Evolutionary conservation across 2,329 filamentous ascomycete species (phyloP), one percentile per base, ranked within the genome.

Genomic region (Colletotrichum higginsianum): DNA sequence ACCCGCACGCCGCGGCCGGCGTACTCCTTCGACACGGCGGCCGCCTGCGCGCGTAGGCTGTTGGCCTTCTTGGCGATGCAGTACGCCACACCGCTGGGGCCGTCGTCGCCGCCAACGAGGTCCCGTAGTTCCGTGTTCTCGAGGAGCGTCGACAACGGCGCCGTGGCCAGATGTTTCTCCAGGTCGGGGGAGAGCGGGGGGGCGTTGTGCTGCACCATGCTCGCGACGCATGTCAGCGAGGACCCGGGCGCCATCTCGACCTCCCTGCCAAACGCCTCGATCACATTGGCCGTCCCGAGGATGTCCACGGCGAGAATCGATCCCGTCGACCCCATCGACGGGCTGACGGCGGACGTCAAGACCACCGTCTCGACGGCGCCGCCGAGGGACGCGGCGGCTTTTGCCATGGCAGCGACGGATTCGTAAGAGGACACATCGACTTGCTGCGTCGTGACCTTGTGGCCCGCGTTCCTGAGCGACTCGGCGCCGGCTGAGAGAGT

Each of bases 31-130:
- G 52, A 53, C 16, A 46, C 53, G 1, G 67, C 61, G 13, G 67
- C 67, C 1, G 67, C 67, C 53, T 60, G 35, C 6, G 42, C 67
- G 0, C 67, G 16, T 0, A 69, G 47, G 40, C 58, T 26, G 8
- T 69, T 69, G 1, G 61, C 67, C 46, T 44, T 53, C 30, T 69
- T 69, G 9, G 67, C 53, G 3, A 69, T 11, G 7, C 35, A 58
- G 9, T 69, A 69, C 26, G 66, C 66, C 18, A 49, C 21, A 2
- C 53, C 53, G 18, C n/a, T 38, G 0, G 23, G 18, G n/a, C 23
- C 46, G 5, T 1, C 13, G 0, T 26, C 23, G 16, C 23, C 46
- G 5, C 4, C 13, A 2, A 42, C 40, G 15, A 57, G 13, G 0
- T 47, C 21, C 4, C 65, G 26, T 1, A 69, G n/a, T 18, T 60